A percentile compares a stretch with the other conserved stretches of the same genome.
Evolutionary conservation across 257 asterid genomes (phyloP).

Genomic region (Haberlea rhodopensis): DNA sequence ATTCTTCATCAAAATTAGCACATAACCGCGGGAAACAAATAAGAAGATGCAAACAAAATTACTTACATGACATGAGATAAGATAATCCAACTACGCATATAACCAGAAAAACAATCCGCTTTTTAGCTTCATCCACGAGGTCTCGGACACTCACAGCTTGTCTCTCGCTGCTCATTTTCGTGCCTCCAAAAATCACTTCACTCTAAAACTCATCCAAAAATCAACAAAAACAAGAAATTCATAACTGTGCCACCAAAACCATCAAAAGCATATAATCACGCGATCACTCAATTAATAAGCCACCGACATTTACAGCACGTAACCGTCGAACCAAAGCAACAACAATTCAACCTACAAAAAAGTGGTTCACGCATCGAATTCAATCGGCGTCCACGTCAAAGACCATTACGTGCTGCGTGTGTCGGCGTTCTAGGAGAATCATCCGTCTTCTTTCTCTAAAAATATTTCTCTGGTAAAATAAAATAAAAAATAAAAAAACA

Average conservation of each 20-base stretch:
- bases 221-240: conserved; percentile 6
- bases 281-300: conserved; percentile 31
- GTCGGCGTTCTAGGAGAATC: neutral
- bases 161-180: conserved; percentile 44
- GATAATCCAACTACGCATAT: conserved; percentile 51
- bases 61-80: conserved; percentile 56
- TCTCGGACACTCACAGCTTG: conserved; percentile 38
- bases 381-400: conserved; percentile 20
- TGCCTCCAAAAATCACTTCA: conserved; percentile 20
- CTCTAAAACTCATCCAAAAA: conserved; percentile 29
- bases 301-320: neutral
- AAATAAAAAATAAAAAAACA: too few relatives aligned
- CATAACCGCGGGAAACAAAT: neutral
- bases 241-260: conserved; percentile 19
- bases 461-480: too few relatives aligned
- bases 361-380: conserved; percentile 18
- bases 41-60: conserved; percentile 23
- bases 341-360: conserved; percentile 20
- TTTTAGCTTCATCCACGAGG: conserved; percentile 56
- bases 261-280: conserved; percentile 25
- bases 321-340: neutral
- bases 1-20: conserved; percentile 19
- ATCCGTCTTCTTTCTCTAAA: neutral
- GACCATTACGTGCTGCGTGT: conserved; percentile 30
- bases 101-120: conserved; percentile 42